These are phyloP conservation scores for Kuraishia capsulata DNA, from an alignment of 805 yeast genomes.

Conservation along the genomic window DNA sequence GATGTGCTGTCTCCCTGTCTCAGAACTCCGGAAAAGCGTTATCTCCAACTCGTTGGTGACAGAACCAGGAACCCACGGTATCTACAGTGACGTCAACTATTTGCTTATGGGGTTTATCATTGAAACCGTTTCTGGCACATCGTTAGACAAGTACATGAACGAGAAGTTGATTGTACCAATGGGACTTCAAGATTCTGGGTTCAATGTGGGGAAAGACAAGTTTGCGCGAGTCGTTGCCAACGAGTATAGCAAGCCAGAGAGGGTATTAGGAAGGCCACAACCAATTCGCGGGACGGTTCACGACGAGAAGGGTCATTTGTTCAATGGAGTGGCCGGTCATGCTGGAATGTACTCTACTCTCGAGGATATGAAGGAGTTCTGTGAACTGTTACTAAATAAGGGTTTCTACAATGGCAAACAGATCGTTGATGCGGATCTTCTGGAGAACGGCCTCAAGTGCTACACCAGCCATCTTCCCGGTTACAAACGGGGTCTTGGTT, in stretches of 20 bases:
- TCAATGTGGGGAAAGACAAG: neutral
- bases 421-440: neutral
- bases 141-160: neutral
- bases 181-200: neutral
- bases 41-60: neutral
- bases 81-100: slow-evolving; percentile 1
- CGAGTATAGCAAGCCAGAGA: neutral
- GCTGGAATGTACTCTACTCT: neutral
- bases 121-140: neutral
- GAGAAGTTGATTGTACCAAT: neutral
- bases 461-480: neutral
- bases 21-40: neutral
- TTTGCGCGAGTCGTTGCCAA: neutral
- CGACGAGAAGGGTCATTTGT: neutral
- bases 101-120: slow-evolving; percentile 1
- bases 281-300: slow-evolving; percentile 1
- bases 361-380: neutral
- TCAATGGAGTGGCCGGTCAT: slow-evolving; percentile 1
- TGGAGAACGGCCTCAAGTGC: neutral
- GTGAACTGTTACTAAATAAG: neutral
- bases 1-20: neutral
- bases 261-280: neutral
- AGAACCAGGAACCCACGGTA: neutral
- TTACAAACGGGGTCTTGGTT: neutral
- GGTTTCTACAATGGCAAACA: neutral